Percentiles rank a stretch among this genome's conserved stretches.
Evolutionary conservation across 495 filamentous ascomycete species (phyloP).

Genomic region (Xylaria scruposa): DNA sequence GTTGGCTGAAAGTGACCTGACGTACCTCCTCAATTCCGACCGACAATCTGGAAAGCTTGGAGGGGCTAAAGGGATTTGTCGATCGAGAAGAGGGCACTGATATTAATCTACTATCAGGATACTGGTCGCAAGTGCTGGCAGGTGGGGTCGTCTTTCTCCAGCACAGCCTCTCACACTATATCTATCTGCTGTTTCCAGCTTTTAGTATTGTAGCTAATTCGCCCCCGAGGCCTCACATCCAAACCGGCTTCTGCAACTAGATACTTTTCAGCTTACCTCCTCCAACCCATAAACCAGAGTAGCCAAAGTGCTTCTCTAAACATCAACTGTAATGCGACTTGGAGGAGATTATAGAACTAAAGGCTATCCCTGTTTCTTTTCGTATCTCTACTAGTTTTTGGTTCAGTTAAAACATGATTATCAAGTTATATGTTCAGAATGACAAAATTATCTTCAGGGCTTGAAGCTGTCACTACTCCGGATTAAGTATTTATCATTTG

Average conservation of each 20-base stretch:
- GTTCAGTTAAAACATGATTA: background rate
- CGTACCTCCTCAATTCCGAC: conserved; percentile 18
- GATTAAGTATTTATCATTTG: background rate
- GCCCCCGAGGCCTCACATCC: too few species aligned
- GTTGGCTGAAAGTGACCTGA: conserved; percentile 20
- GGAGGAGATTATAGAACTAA: background rate
- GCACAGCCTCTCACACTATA: background rate
- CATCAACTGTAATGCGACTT: background rate
- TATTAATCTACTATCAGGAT: background rate
- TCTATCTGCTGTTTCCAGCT: too few species aligned
- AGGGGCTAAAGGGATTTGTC: conserved; percentile 12
- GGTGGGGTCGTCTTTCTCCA: background rate
- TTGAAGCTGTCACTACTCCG: background rate
- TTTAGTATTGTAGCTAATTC: too few species aligned
- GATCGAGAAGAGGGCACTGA: conserved; percentile 3
- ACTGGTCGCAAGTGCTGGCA: background rate
- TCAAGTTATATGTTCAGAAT: background rate
- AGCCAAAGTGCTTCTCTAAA: background rate
- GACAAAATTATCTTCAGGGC: background rate
- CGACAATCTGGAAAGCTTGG: conserved; percentile 13
- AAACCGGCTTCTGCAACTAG: too few species aligned
- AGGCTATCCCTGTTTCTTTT: background rate
- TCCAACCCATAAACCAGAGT: too few species aligned
- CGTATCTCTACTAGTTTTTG: background rate
- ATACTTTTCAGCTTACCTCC: too few species aligned